These are phyloP conservation scores for Cardamine chenopodiifolia DNA, from an alignment of 345 rosid species.

Conservation along the genomic window DNA sequence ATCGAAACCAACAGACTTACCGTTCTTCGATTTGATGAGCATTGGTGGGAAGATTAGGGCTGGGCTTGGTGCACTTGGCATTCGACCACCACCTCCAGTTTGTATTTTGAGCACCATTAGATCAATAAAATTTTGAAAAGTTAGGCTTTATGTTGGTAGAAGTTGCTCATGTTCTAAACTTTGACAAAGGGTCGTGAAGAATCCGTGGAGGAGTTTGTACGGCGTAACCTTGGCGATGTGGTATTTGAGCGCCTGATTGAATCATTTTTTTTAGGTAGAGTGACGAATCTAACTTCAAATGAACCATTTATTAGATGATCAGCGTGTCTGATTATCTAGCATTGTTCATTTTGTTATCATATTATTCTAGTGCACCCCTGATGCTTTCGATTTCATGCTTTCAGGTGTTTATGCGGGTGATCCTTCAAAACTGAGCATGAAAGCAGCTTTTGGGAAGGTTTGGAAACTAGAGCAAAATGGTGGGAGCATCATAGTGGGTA, in stretches of 20 bases:
- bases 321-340: background rate
- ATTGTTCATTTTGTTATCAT: background rate
- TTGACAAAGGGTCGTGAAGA: conserved; percentile 92
- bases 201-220: conserved; percentile 92
- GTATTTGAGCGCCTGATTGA: conserved; percentile 93
- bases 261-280: conserved; percentile 93
- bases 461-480: conserved; percentile 94
- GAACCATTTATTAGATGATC: background rate
- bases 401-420: conserved; percentile 96
- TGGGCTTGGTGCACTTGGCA: conserved; percentile 83
- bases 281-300: background rate
- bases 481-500: conserved; percentile 84
- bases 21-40: conserved; percentile 86
- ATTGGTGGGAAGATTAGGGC: conserved; percentile 87
- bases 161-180: conserved; percentile 53
- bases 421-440: conserved; percentile 91
- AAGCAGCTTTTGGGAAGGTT: conserved; percentile 95
- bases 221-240: conserved; percentile 90
- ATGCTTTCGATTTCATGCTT: background rate
- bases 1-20: conserved; percentile 68
- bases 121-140: background rate
- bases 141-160: conserved; percentile 14
- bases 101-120: conserved; percentile 46
- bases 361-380: background rate
- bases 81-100: conserved; percentile 90